phyloP scores from a whole-genome alignment of 768 basidiomycete species.

The Hygrophorus pudorinus region DNA sequence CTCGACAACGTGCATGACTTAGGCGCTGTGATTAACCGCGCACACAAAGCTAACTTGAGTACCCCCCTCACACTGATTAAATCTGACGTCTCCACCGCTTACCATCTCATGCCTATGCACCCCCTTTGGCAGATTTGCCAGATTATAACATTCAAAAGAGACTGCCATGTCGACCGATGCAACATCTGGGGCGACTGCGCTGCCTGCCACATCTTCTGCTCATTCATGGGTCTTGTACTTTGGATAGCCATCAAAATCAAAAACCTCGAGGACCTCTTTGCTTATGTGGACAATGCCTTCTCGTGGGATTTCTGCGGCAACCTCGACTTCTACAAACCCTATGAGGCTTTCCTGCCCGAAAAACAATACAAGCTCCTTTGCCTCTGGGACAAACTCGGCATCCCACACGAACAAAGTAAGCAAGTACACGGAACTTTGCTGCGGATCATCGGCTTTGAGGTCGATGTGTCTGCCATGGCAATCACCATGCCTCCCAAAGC shows the following conservation, averaged over 20 bases:
- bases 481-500: constrained; percentile 10
- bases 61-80: constrained; percentile 21
- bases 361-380: constrained; percentile 19
- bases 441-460: constrained; percentile 21
- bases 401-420: no score
- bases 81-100: constrained; percentile 27
- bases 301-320: constrained; percentile 10
- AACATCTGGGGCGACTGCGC: constrained; percentile 8
- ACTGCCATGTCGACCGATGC: constrained; percentile 7
- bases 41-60: not conserved
- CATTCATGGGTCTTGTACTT: constrained; percentile 15
- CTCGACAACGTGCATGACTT: constrained; percentile 27
- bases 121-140: no score
- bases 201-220: constrained; percentile 7
- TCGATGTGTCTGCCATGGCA: constrained; percentile 14
- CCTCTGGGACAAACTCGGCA: constrained; percentile 25
- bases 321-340: no score
- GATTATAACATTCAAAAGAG: constrained; percentile 10
- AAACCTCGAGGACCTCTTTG: constrained; percentile 8
- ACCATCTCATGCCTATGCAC: constrained; percentile 22
- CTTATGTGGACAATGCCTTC: no score
- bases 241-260: constrained; percentile 18
- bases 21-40: constrained; percentile 10
- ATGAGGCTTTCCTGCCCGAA: no score
- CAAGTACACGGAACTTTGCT: constrained; percentile 17